These are phyloP conservation scores for Sugiyamaella smithiae DNA, from an alignment of 805 yeast species.

Conservation along the genomic window DNA sequence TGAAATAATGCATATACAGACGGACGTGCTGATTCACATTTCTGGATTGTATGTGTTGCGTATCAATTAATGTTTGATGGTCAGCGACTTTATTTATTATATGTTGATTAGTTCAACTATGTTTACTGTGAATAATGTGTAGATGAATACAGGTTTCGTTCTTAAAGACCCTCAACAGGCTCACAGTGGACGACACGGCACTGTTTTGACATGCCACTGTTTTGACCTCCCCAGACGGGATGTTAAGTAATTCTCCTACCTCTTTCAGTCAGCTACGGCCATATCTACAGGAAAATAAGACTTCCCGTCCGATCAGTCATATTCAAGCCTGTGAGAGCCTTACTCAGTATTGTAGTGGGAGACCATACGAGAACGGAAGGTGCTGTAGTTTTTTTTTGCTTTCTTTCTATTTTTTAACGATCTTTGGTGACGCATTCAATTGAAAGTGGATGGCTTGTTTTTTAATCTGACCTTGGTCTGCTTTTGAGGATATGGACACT, in stretches of 20 bases:
- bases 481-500: not conserved
- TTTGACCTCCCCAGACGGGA: too few relatives aligned
- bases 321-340: constrained; percentile 57
- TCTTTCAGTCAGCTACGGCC: constrained; percentile 53
- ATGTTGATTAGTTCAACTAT: too few relatives aligned
- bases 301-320: constrained; percentile 60
- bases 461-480: not conserved
- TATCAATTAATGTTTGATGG: too few relatives aligned
- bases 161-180: too few relatives aligned
- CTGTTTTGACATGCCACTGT: too few relatives aligned
- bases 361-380: constrained; percentile 6
- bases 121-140: too few relatives aligned
- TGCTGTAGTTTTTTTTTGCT: constrained; percentile 37
- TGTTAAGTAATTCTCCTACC: not conserved
- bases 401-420: constrained; percentile 16
- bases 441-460: not conserved
- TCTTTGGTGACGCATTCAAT: not conserved
- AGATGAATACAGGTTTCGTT: too few relatives aligned
- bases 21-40: too few relatives aligned
- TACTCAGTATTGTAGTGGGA: constrained; percentile 46
- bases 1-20: too few relatives aligned
- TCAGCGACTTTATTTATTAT: too few relatives aligned
- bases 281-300: constrained; percentile 58
- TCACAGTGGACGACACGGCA: too few relatives aligned
- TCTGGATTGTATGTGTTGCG: too few relatives aligned